These are phyloP conservation scores for Stentor coeruleus DNA, from an alignment of 73 alveolate species.

Conservation along the genomic window DNA sequence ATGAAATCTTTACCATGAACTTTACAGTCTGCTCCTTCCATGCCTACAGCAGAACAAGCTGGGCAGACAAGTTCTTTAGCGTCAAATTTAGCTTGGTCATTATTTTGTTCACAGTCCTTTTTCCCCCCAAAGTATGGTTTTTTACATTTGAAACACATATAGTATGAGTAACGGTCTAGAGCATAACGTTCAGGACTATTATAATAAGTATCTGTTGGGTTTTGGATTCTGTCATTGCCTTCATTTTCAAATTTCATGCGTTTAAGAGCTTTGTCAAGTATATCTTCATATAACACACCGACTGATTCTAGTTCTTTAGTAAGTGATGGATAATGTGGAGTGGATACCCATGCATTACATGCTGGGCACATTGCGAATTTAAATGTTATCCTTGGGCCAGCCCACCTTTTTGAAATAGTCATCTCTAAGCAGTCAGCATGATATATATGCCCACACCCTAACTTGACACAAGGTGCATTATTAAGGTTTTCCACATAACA, in stretches of 20 bases:
- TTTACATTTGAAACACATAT: conserved; percentile 92
- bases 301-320: conserved; percentile 49
- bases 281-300: conserved; percentile 49
- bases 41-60: conserved; percentile 85
- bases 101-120: conserved; percentile 84
- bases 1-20: conserved; percentile 89
- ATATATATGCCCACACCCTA: conserved; percentile 69
- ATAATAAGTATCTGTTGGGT: conserved; percentile 70
- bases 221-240: conserved; percentile 76
- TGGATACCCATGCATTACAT: conserved; percentile 68
- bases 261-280: conserved; percentile 73
- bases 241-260: conserved; percentile 90
- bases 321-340: conserved; percentile 57
- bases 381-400: conserved; percentile 78
- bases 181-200: conserved; percentile 84
- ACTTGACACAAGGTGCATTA: conserved; percentile 56
- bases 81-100: conserved; percentile 75
- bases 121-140: conserved; percentile 97
- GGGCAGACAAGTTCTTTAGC: conserved; percentile 95
- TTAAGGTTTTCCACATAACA: conserved; percentile 76
- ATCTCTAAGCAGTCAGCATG: conserved; percentile 64
- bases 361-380: conserved; percentile 70
- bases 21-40: conserved; percentile 82
- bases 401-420: conserved; percentile 70
- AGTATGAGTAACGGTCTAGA: conserved; percentile 81